Conservation (phyloP, 1,139 yeast genomes). For the Candida gigantensis region DNA sequence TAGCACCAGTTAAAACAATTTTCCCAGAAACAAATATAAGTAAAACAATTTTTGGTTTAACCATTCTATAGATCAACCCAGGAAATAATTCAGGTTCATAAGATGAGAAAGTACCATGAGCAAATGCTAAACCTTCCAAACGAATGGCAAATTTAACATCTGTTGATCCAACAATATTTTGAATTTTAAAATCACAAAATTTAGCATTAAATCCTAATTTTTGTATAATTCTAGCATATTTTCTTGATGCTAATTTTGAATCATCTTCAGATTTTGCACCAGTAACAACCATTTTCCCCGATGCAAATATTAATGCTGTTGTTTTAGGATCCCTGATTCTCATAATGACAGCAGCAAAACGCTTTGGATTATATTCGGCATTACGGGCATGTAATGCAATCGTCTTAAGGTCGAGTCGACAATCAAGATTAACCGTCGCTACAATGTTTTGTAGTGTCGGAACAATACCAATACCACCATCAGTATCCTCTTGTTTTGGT, state of each 20-base stretch:
- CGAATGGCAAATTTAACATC: slow-evolving; percentile 98
- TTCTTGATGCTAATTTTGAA: slow-evolving; percentile 93
- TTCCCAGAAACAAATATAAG: slow-evolving; percentile 96
- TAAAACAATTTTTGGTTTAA: slow-evolving; percentile 94
- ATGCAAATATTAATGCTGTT: slow-evolving; percentile 95
- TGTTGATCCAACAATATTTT: slow-evolving; percentile 97
- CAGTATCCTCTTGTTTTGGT: slow-evolving; percentile 54
- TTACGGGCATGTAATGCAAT: slow-evolving; percentile 98
- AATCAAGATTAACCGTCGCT: slow-evolving; percentile 95
- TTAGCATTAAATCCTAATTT: slow-evolving; percentile 95
- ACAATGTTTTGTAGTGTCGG: slow-evolving; percentile 97
- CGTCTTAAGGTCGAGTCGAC: slow-evolving; percentile 92
- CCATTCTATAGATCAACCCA: slow-evolving; percentile 98
- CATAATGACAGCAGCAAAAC: slow-evolving; percentile 99
- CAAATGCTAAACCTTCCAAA: slow-evolving; percentile 94
- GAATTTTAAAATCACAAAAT: slow-evolving; percentile 96
- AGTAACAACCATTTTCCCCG: slow-evolving; percentile 99
- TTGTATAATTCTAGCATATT: slow-evolving; percentile 96
- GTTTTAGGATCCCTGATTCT: slow-evolving; percentile 99
- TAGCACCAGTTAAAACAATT: slow-evolving; percentile 97
- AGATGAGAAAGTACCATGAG: slow-evolving; percentile 98
- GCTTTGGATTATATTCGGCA: slow-evolving; percentile 96
- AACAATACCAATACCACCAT: slow-evolving; percentile 83
- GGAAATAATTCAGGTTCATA: slow-evolving; percentile 99
- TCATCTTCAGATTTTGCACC: slow-evolving; percentile 99